Percentiles rank a stretch among this genome's conserved stretches.
Conservation (phyloP, 2,329 filamentous ascomycete species). For the Aspergillus melleus region DNA sequence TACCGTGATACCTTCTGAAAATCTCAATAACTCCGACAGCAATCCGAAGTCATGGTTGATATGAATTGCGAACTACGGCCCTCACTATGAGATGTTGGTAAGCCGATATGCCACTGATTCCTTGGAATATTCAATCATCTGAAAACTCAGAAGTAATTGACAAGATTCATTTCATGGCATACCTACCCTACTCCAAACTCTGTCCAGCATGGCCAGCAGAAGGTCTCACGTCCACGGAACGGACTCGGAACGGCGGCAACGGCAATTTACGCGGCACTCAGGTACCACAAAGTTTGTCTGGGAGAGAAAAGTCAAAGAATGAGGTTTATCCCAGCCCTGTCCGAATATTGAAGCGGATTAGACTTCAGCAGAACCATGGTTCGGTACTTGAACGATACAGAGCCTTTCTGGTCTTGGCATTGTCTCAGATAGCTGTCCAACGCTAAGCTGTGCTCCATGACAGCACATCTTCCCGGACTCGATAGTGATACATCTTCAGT, state of each 20-base stretch:
- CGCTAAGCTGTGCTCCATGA: not conserved
- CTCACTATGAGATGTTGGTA: too few relatives aligned
- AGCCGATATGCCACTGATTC: too few relatives aligned
- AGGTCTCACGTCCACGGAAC: not conserved
- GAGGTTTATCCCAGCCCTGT: too few relatives aligned
- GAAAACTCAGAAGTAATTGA: too few relatives aligned
- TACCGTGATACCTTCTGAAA: too few relatives aligned
- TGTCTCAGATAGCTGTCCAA: not conserved
- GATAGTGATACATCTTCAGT: not conserved
- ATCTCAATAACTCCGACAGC: too few relatives aligned
- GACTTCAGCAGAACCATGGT: not conserved
- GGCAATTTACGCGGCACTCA: not conserved
- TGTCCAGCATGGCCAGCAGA: too few relatives aligned
- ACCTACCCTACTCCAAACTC: too few relatives aligned
- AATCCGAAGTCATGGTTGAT: too few relatives aligned
- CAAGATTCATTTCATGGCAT: too few relatives aligned
- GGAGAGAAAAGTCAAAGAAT: not conserved
- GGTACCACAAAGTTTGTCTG: not conserved
- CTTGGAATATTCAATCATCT: too few relatives aligned
- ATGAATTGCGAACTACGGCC: too few relatives aligned
- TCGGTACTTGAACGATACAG: not conserved
- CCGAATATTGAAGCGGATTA: not conserved
- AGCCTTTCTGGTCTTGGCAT: not conserved
- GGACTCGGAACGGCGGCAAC: not conserved
- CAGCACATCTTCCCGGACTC: not conserved